Base-by-base conservation (phyloP, 768 basidiomycete genomes). In the Tricholoma flavovirens region DNA sequence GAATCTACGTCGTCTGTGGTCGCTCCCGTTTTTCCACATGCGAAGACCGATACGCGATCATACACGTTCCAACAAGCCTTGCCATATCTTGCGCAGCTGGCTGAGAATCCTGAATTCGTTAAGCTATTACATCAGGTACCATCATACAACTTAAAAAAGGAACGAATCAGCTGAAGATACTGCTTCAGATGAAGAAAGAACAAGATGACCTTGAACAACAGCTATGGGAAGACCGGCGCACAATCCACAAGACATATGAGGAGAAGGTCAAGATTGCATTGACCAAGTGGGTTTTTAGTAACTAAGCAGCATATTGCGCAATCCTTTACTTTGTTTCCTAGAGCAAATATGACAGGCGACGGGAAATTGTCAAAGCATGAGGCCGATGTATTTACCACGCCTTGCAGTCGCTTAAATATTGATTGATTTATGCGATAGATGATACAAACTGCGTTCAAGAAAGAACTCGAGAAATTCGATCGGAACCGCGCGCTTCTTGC, bases 41-140 rank as follows among this genome's bases (percentile, higher is more conserved):
- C 26, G 45, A 42, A 55, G 54, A 63, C 59, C 42, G 78, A 84
- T 60, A 58, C 78, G 50, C 79, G 75, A 53, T 68, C 68, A 21
- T 71, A 79, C 56, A 78, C 83, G 26, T 91, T 88, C 66, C 86
- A 84, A 60, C 84, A 91, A 61, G 79, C 88, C 0, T 73, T 93
- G 24, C 83, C 87, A 3, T 71, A 77, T 54, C 65, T 93, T n/a
- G 83, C 83, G 8, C 73, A 73, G 53, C 76, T 92, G 4, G 76
- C 81, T 36, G 76, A 79, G 49, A 77, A 86, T 63, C 73, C 78
- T 15, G 60, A 57, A 7, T 81, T 90, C 56, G 68, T 84, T 35
- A 64, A 73, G 22, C 65, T 75, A 15, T 62, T 91, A 36, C 70
- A 69, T 42, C 77, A 80, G 71, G 89, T 87, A 70, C 48, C 63